Evolutionary conservation across 2,329 filamentous ascomycete species (phyloP), one percentile per base, ranked within the genome.

Genomic region (Colletotrichum trifolii): DNA sequence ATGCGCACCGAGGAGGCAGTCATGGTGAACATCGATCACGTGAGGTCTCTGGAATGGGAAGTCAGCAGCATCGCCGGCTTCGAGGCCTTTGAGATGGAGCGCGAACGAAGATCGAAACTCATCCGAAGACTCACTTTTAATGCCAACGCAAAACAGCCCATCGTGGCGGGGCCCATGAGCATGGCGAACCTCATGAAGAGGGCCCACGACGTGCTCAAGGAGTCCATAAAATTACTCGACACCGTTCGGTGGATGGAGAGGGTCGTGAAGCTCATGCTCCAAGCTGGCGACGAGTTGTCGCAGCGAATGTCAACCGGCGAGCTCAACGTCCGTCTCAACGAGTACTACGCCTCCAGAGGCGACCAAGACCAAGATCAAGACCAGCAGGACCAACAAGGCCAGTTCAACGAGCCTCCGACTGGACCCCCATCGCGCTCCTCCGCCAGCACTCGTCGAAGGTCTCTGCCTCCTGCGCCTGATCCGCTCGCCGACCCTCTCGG

Each of bases 181-280:
- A 82, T 81, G 64, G 81, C 81, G 3, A 77, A 79, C 53, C 74
- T 82, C 15, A 82, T 82, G 81, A 82, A 82, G 69, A 76, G 79
- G 53, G 80, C 80, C 0, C 81, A 83, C 40, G 79, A 82, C 45
- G 80, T 81, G 1, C 71, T 82, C 33, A 81, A 81, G 59, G 78
- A 77, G 11, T 78, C 79, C 1, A 82, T 83, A 54, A 78, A 81
- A 59, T 71, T 83, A 8, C 73, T 83, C 1, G 80, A 83, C 52
- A 82, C 81, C 1, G 74, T 83, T 38, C 72, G 79, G 25, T 83
- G 81, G 81, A 82, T 82, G 77, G 81, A 83, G 66, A 75, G 81
- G 8, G 80, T 78, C 2, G 70, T 82, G 39, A 81, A 80, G 67
- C 73, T 82, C 13, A 71, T 82, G 59, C 76, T 82, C 10, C 72